Conservation (phyloP, 2,329 filamentous ascomycete species). For the Parascedosporium putredinis region DNA sequence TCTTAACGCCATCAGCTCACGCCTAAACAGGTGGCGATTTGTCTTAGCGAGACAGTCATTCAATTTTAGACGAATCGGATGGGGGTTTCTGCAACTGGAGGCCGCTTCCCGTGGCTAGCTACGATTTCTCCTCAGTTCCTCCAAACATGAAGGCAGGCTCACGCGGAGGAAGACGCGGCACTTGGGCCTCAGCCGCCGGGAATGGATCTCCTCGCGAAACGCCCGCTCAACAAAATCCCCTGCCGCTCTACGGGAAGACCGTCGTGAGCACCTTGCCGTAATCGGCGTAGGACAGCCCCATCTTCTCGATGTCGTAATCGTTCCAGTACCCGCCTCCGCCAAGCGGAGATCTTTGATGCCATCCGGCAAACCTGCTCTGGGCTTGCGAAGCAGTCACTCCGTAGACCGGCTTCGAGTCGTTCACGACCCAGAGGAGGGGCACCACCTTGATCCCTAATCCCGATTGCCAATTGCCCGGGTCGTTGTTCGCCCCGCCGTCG, state of each 20-base stretch:
- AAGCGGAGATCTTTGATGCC: slow-evolving; percentile 20
- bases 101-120: too few relatives aligned
- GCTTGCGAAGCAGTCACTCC: slow-evolving; percentile 28
- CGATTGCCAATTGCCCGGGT: slow-evolving; percentile 27
- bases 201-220: too few relatives aligned
- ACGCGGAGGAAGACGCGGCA: too few relatives aligned
- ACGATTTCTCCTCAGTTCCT: too few relatives aligned
- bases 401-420: slow-evolving; percentile 32
- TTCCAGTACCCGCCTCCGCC: slow-evolving; percentile 34
- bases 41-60: too few relatives aligned
- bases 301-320: slow-evolving; percentile 35
- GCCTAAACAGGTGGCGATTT: too few relatives aligned
- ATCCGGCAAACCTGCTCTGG: slow-evolving; percentile 21
- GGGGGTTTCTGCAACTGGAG: too few relatives aligned
- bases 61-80: too few relatives aligned
- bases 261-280: slow-evolving; percentile 19
- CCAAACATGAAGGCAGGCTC: too few relatives aligned
- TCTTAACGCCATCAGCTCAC: too few relatives aligned
- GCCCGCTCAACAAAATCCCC: too few relatives aligned
- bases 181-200: too few relatives aligned
- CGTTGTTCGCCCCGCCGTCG: slow-evolving; percentile 30
- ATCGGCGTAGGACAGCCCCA: slow-evolving; percentile 24
- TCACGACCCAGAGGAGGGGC: slow-evolving; percentile 33
- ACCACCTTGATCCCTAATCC: slow-evolving; percentile 28
- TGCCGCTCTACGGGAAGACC: slow-evolving; percentile 17